phyloP scores from a whole-genome alignment of 2,329 filamentous ascomycete species.

The Stagonosporopsis vannaccii region DNA sequence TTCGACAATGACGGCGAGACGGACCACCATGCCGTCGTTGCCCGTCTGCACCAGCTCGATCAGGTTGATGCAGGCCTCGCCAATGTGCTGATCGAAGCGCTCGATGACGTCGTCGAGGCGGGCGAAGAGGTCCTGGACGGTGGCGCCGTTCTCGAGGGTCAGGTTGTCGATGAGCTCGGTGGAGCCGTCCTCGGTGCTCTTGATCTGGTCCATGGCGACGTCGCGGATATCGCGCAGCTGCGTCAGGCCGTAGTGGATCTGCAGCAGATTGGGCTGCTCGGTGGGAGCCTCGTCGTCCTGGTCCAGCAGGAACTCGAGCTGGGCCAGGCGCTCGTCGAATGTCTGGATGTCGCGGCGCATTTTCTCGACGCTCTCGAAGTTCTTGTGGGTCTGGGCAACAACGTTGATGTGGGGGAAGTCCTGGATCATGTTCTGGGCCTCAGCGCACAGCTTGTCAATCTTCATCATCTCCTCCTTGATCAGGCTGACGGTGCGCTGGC shows the following conservation, averaged over 20 bases:
- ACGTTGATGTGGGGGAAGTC: conserved; percentile 94
- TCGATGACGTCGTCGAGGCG: conserved; percentile 86
- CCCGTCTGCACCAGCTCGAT: conserved; percentile 86
- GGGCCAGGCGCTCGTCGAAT: conserved; percentile 79
- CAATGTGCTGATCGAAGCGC: conserved; percentile 96
- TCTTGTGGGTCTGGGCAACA: conserved; percentile 92
- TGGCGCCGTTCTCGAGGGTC: conserved; percentile 70
- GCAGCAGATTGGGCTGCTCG: conserved; percentile 89
- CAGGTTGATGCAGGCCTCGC: conserved; percentile 85
- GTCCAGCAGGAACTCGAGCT: conserved; percentile 78
- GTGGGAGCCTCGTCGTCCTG: conserved; percentile 86
- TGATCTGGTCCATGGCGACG: conserved; percentile 96
- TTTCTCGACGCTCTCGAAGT: conserved; percentile 91
- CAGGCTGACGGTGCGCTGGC: conserved; percentile 86
- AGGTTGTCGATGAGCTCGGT: conserved; percentile 87
- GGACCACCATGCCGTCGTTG: conserved; percentile 87
- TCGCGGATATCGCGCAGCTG: conserved; percentile 92
- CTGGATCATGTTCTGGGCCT: conserved; percentile 95
- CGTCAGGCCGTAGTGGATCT: conserved; percentile 90
- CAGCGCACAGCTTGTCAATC: conserved; percentile 96
- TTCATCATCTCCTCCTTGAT: conserved; percentile 99
- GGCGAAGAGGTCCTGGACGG: conserved; percentile 88
- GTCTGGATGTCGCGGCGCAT: conserved; percentile 92
- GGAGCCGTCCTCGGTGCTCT: conserved; percentile 80
- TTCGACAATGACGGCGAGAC: conserved; percentile 89